A percentile compares a stretch with the other conserved stretches of the same genome.
Conservation (phyloP, 495 filamentous ascomycete species). For the Aspergillus nanangensis region DNA sequence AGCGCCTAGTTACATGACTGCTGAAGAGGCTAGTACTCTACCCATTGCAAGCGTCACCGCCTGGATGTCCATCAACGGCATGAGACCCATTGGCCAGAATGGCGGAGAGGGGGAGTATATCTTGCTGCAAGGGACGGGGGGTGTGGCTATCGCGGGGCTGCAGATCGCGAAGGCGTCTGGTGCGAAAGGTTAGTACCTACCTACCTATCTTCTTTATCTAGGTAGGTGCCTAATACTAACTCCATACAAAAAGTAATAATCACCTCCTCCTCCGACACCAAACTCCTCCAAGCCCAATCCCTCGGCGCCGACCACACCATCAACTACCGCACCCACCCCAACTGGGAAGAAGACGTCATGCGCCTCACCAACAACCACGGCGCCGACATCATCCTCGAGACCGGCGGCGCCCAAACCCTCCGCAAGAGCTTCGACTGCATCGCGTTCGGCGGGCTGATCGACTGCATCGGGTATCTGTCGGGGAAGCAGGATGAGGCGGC, state of each 20-base stretch:
- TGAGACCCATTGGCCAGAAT: slow-evolving; percentile 50
- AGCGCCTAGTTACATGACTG: slow-evolving; percentile 57
- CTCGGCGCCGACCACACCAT: slow-evolving; percentile 52
- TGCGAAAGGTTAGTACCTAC: slow-evolving; percentile 43
- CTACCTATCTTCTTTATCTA: background rate
- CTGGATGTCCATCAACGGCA: slow-evolving; percentile 78
- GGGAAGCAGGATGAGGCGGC: slow-evolving; percentile 46
- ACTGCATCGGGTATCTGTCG: slow-evolving; percentile 62
- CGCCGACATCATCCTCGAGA: slow-evolving; percentile 66
- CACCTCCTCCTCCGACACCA: slow-evolving; percentile 67
- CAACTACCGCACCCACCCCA: slow-evolving; percentile 63
- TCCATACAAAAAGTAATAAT: too few relatives aligned
- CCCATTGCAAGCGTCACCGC: slow-evolving; percentile 70
- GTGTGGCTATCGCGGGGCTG: slow-evolving; percentile 70
- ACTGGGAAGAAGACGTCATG: slow-evolving; percentile 69
- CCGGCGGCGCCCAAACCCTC: slow-evolving; percentile 58
- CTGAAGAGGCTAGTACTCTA: slow-evolving; percentile 61
- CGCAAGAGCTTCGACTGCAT: slow-evolving; percentile 59
- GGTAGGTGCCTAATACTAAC: too few relatives aligned
- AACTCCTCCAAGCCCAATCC: slow-evolving; percentile 58
- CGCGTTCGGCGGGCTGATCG: slow-evolving; percentile 62
- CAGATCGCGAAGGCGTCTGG: slow-evolving; percentile 81
- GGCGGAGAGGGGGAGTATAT: slow-evolving; percentile 62
- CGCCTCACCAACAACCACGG: slow-evolving; percentile 54
- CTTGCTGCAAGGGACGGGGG: slow-evolving; percentile 74